Conservation (phyloP, 805 yeast genomes). For the Millerozyma miso region DNA sequence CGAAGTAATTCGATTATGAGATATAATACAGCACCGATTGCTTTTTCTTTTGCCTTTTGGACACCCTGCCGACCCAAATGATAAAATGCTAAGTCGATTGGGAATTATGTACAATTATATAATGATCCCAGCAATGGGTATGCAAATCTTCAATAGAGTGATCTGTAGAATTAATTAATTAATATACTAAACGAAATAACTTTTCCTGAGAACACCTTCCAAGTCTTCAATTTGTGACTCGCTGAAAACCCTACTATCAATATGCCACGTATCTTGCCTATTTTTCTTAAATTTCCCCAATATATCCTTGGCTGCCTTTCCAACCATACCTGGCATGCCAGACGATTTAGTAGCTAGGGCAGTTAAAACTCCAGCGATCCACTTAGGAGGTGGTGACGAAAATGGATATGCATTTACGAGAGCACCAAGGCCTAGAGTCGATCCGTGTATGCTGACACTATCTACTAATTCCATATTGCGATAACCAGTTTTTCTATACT, state of each 20-base stretch:
- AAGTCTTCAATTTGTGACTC: constrained; percentile 80
- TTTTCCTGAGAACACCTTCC: constrained; percentile 91
- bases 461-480: constrained; percentile 36
- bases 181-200: constrained; percentile 66
- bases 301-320: constrained; percentile 76
- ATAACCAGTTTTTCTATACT: constrained; percentile 36
- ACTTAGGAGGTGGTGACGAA: constrained; percentile 81
- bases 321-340: constrained; percentile 71
- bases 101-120: neutral
- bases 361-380: constrained; percentile 77
- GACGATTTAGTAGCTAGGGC: constrained; percentile 67
- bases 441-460: constrained; percentile 64
- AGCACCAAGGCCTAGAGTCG: constrained; percentile 85
- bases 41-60: too few species aligned
- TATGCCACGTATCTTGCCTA: constrained; percentile 94
- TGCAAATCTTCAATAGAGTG: neutral
- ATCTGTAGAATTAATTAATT: neutral
- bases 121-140: neutral
- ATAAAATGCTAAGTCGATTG: too few species aligned
- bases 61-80: too few species aligned
- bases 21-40: too few species aligned
- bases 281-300: constrained; percentile 84
- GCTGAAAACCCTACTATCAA: constrained; percentile 72
- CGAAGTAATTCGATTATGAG: too few species aligned
- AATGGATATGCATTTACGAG: constrained; percentile 87